Base-by-base conservation (phyloP, 371 early-diverging fungal genomes). In the Chytridium lagenaria region DNA sequence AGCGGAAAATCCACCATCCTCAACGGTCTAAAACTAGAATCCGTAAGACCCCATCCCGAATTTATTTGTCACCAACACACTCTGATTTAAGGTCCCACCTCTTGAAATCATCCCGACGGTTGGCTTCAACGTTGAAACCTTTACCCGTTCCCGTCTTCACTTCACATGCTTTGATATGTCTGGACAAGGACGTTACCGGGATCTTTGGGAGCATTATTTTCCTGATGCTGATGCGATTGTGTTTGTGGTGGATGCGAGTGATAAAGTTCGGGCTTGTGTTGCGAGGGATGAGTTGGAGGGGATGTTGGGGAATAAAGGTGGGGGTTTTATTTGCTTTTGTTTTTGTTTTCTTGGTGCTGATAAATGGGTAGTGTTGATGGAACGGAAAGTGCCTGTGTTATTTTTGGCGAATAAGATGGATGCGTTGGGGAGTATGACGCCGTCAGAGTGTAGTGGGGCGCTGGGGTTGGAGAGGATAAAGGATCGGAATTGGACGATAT, bases 401-500 rank as follows among this genome's bases (percentile, higher is more conserved):
- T 74, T 81, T 57, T 69, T 74, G 15, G 81, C 79, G 2, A 81
- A 81, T 67, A 81, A 81, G 64, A 81, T 77, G 72, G 81, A 81
- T 59, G 36, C 78, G 2, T 66, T 51, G n/a, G 74, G 68, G 34
- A 73, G 72, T 16, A 71, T 81, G 74, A 59, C 72, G n/a, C 75
- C 77, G 2, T 59, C 77, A 23, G 81, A 81, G 50, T 77, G 77
- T 66, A 68, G 78, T n/a, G 73, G 59, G 1, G 79, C 79, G 2
- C 33, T 81, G 39, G 81, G 77, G 1, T 59, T 81, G 36, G 79
- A 78, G 31, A 67, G 71, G 37, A 75, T 81, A 22, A 68, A 72
- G 52, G 78, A 78, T 55, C 69, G 76, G 37, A 78, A 76, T 50
- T 81, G 81, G 81, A 75, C 70, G 5, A 81, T 81, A 1, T 74